Evolutionary conservation across 805 yeast genomes (phyloP), one percentile per base, ranked within the genome.

Genomic region (Diddensiella transvaalensis): DNA sequence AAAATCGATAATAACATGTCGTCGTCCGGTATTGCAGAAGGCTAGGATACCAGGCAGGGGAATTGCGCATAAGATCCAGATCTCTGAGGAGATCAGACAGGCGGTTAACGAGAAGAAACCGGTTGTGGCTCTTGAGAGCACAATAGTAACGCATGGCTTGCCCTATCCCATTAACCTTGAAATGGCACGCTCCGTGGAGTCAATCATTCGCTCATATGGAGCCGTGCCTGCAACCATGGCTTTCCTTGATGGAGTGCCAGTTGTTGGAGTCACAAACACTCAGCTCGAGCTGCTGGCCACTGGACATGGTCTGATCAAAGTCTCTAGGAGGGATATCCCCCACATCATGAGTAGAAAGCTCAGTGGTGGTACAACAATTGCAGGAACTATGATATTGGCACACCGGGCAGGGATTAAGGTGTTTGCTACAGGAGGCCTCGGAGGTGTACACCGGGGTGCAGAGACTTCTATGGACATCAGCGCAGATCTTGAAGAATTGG

Each of bases 361-460:
- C n/a, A 71, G 77, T 42, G 96, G 96, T 5, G 96, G 96, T 4
- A 89, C 96, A 1, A 88, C 96, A 0, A 87, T 88, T 49, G 87
- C 96, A 2, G 82, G 86, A 22, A 88, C 96, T 0, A 87, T 87
- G 95, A 83, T 88, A 18, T 64, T 89, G 17, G 82, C 96, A 0
- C 73, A 80, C 46, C 60, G 67, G 58, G 89, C 90, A 0, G 93
- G 95, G 0, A 85, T 88, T 56, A 75, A 78, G 56, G 87, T 89
- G 10, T 89, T 88, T 72, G 93, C 95, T 1, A 89, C 96, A 2
- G 96, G 96, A 26, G 96, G 96, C 0, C 72, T 88, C 17, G 96
- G 96, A 18, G 96, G 96, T 18, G 96, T 87, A 8, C 95, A 88
- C 59, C 75, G 87, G 48, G 85, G 85, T 4, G 91, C 85, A 18